A percentile compares a stretch with the other conserved stretches of the same genome.
phyloP scores from a whole-genome alignment of 331 rosid genomes.

The Ulmus americana region DNA sequence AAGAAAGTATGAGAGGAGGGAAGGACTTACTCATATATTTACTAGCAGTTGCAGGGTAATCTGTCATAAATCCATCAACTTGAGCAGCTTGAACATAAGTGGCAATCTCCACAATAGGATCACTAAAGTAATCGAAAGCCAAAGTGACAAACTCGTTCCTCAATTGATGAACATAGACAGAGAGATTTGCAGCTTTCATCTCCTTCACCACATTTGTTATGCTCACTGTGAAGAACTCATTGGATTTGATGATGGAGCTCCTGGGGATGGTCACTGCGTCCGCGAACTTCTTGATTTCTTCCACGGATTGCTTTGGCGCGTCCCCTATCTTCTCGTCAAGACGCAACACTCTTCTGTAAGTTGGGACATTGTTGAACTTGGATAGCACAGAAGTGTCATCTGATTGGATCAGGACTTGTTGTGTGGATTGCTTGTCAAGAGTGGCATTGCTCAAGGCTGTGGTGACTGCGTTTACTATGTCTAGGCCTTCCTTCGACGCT shows the following conservation, averaged over 20 bases:
- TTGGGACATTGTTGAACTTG: conserved; percentile 45
- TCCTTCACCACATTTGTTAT: conserved; percentile 41
- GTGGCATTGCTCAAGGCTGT: conserved; percentile 57
- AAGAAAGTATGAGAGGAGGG: not conserved
- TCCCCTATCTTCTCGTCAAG: conserved; percentile 27
- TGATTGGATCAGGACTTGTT: conserved; percentile 61
- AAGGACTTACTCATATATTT: conserved; percentile 55
- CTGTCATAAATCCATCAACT: conserved; percentile 75
- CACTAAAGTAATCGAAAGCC: conserved; percentile 62
- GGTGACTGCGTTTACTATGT: conserved; percentile 49
- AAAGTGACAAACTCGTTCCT: conserved; percentile 56
- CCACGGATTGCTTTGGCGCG: conserved; percentile 36
- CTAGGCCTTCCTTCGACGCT: conserved; percentile 71
- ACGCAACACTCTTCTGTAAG: conserved; percentile 48
- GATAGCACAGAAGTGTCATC: conserved; percentile 70
- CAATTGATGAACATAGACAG: conserved; percentile 41
- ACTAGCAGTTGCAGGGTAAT: conserved; percentile 65
- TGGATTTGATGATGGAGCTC: conserved; percentile 12
- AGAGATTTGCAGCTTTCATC: conserved; percentile 50
- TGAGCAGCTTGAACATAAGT: conserved; percentile 29
- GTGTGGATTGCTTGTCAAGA: conserved; percentile 61
- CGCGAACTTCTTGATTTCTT: conserved; percentile 63
- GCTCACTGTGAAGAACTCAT: conserved; percentile 21
- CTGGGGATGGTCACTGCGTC: conserved; percentile 47
- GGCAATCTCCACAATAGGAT: conserved; percentile 57